Base-by-base conservation (phyloP, 345 rosid species). In the Alliaria petiolata region DNA sequence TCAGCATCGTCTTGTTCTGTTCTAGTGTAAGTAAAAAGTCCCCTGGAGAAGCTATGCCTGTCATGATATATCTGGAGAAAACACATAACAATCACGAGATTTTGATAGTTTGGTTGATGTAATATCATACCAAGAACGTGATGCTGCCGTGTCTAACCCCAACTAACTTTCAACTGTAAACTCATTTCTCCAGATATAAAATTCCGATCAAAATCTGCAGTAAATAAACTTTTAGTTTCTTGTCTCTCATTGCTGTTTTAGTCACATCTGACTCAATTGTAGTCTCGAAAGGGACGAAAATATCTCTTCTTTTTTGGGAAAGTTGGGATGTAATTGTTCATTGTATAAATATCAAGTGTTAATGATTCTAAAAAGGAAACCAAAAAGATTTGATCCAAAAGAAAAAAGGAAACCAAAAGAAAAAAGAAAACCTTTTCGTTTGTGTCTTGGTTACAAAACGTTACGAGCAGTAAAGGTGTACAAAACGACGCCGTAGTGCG, bases 401-500 rank as follows among this genome's bases (percentile, higher is more conserved):
- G 20, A 0, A 13, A 4, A 6, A 8, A 20, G 10, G 7, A 65
- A 47, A 16, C 30, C 25, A 22, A 22, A 22, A 22, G 25, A 22
- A 22, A 36, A 22, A 28, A 16, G 14, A 40, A 26, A 17, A 55
- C 20, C 38, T 28, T 40, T 26, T 45, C 4, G 12, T 12, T 45
- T 2, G 51, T 46, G 50, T 45, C 25, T 1, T 30, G n/a, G 36
- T 54, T 42, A 16, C 15, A 55, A 67, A 67, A 16, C 39, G 36
- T 51, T 65, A 30, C 71, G 40, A 16, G 40, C 38, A 15, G 1
- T 1, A 22, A 26, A 47, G 49, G 0, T n/a, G 8, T 12, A 7
- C 15, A 60, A 71, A 68, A 86, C 95, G 88, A 62, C 88, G 78
- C 3, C 61, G 91, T 80, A 6, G 1, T 28, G 77, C 82, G 62